A percentile compares a stretch with the other conserved stretches of the same genome.
Evolutionary conservation across 805 yeast species (phyloP).

Genomic region (Yarrowia bubula): DNA sequence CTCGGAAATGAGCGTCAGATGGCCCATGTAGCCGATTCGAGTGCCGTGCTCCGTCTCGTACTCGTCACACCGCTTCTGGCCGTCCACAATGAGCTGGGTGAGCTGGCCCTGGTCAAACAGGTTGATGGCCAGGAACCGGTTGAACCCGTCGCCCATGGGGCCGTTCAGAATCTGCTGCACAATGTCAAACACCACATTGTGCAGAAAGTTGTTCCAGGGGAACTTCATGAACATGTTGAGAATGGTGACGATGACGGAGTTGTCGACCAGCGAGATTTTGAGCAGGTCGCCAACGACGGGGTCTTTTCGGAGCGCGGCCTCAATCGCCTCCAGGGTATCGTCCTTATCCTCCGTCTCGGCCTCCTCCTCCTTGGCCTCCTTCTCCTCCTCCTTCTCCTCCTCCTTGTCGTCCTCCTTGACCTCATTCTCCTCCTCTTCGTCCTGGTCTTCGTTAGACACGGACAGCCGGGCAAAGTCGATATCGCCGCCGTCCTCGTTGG

Average conservation of each 20-base stretch:
- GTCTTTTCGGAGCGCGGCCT: slow-evolving; percentile 47
- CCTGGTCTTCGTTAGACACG: slow-evolving; percentile 35
- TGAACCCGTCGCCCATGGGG: slow-evolving; percentile 77
- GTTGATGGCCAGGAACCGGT: slow-evolving; percentile 71
- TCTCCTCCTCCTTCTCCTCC: not conserved
- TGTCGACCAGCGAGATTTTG: slow-evolving; percentile 78
- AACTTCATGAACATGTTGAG: slow-evolving; percentile 71
- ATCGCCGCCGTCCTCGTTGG: slow-evolving; percentile 30
- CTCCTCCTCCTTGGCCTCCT: not conserved
- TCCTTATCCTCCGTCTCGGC: slow-evolving; percentile 32
- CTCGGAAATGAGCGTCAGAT: slow-evolving; percentile 86
- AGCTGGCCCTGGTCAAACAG: slow-evolving; percentile 64
- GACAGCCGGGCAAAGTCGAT: slow-evolving; percentile 31
- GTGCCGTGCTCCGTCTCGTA: slow-evolving; percentile 60
- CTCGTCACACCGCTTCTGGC: slow-evolving; percentile 58
- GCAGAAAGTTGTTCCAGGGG: slow-evolving; percentile 97
- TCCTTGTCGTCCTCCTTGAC: not conserved
- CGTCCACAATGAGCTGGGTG: slow-evolving; percentile 57
- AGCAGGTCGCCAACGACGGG: slow-evolving; percentile 85
- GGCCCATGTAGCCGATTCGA: slow-evolving; percentile 96
- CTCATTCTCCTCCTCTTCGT: slow-evolving; percentile 9
- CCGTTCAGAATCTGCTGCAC: slow-evolving; percentile 94
- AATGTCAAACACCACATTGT: slow-evolving; percentile 94
- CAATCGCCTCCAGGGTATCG: slow-evolving; percentile 38
- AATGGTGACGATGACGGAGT: slow-evolving; percentile 64